These are phyloP conservation scores for Suhomyces bribrorum DNA, from an alignment of 1,139 yeast species.

Conservation along the genomic window DNA sequence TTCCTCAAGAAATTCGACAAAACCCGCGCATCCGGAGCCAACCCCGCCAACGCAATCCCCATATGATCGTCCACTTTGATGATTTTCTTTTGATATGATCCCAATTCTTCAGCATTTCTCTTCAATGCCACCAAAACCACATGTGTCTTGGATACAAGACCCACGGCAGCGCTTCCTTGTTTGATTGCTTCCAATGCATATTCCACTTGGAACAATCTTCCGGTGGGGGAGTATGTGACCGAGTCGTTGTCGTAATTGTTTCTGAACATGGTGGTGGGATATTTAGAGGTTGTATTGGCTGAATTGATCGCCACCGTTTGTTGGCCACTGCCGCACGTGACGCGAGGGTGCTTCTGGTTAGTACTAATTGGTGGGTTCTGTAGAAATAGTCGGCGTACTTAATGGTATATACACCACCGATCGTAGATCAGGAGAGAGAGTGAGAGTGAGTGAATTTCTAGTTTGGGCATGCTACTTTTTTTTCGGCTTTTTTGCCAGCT, in stretches of 20 bases:
- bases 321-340: constrained; percentile 2
- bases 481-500: too few relatives aligned
- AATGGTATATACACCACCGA: too few relatives aligned
- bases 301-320: constrained; percentile 9
- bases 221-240: constrained; percentile 96
- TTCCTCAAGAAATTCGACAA: constrained; percentile 85
- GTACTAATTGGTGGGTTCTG: too few relatives aligned
- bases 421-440: too few relatives aligned
- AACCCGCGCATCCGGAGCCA: constrained; percentile 97
- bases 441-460: too few relatives aligned
- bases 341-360: not conserved
- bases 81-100: constrained; percentile 93
- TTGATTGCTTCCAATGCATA: constrained; percentile 97
- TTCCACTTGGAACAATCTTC: constrained; percentile 91
- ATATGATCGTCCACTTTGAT: constrained; percentile 89
- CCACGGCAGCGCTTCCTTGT: constrained; percentile 97
- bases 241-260: constrained; percentile 98
- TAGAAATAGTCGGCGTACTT: too few relatives aligned
- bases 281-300: constrained; percentile 1
- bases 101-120: constrained; percentile 95
- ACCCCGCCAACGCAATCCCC: constrained; percentile 95
- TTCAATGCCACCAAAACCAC: constrained; percentile 92
- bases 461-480: too few relatives aligned
- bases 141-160: constrained; percentile 79
- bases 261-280: constrained; percentile 63